Evolutionary conservation across 306 rosid genomes (phyloP).

Genomic region (Prunus fruticosa): DNA sequence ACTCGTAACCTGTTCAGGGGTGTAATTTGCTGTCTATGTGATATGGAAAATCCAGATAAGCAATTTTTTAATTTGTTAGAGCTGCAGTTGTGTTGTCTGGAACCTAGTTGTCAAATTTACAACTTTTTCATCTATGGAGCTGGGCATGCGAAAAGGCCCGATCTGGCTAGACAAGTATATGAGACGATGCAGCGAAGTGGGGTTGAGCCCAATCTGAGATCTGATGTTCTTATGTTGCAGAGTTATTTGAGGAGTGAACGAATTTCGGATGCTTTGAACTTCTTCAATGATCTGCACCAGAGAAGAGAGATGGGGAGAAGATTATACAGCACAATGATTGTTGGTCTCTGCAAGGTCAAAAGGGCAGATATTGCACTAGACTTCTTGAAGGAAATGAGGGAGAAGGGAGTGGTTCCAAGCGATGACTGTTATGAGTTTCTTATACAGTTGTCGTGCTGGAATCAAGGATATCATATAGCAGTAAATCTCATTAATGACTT

Average conservation of each 20-base stretch:
- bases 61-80: constrained; percentile 46
- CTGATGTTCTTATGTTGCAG: constrained; percentile 44
- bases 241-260: constrained; percentile 44
- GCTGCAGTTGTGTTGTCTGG: constrained; percentile 42
- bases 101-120: constrained; percentile 24
- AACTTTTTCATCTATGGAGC: constrained; percentile 59
- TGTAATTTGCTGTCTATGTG: constrained; percentile 49
- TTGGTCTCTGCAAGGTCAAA: constrained; percentile 50
- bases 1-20: constrained; percentile 25
- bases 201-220: constrained; percentile 32
- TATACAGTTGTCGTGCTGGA: constrained; percentile 42
- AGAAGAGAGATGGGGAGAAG: constrained; percentile 31
- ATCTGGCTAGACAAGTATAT: constrained; percentile 56
- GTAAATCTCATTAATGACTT: constrained; percentile 47
- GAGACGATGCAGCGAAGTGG: constrained; percentile 58
- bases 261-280: constrained; percentile 60
- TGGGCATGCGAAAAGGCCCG: constrained; percentile 45
- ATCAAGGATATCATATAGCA: constrained; percentile 40
- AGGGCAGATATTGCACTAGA: constrained; percentile 43
- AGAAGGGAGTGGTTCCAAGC: constrained; percentile 43
- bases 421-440: constrained; percentile 58
- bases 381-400: constrained; percentile 41
- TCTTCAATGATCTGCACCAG: constrained; percentile 38
- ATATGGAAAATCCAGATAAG: constrained; percentile 48
- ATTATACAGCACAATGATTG: constrained; percentile 39